phyloP scores from a whole-genome alignment of 805 yeast genomes.

The Sugiyamaella floridensis region DNA sequence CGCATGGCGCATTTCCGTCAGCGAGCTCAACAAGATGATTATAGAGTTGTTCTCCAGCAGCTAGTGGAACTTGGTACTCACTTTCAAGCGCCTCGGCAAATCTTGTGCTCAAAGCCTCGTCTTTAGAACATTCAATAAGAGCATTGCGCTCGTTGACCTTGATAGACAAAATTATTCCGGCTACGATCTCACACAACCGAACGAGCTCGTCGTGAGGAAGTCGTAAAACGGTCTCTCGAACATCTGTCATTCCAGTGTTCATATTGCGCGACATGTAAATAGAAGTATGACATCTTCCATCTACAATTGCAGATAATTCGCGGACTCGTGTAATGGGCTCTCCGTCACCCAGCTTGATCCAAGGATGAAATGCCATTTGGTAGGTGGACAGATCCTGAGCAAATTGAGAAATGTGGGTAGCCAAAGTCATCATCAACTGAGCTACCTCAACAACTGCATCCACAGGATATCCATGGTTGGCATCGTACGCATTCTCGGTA shows the following conservation, averaged over 20 bases:
- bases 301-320: constrained; percentile 3
- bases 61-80: not conserved
- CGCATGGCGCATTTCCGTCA: no score
- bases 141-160: not conserved
- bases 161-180: not conserved
- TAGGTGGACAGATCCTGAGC: constrained; percentile 3
- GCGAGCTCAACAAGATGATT: not conserved
- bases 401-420: constrained; percentile 4
- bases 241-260: constrained; percentile 10
- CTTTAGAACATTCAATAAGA: not conserved
- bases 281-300: constrained; percentile 1
- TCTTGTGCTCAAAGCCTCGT: not conserved
- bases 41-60: not conserved
- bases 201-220: constrained; percentile 1
- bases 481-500: constrained; percentile 10
- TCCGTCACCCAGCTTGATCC: not conserved
- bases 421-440: not conserved
- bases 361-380: constrained; percentile 5
- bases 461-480: constrained; percentile 6
- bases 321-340: not conserved
- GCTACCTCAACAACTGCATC: constrained; percentile 7
- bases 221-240: constrained; percentile 4
- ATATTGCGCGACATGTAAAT: constrained; percentile 5
- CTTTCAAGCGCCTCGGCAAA: not conserved
- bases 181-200: not conserved